Conservation (phyloP, 2,329 filamentous ascomycete genomes). For the Cercospora sesami region DNA sequence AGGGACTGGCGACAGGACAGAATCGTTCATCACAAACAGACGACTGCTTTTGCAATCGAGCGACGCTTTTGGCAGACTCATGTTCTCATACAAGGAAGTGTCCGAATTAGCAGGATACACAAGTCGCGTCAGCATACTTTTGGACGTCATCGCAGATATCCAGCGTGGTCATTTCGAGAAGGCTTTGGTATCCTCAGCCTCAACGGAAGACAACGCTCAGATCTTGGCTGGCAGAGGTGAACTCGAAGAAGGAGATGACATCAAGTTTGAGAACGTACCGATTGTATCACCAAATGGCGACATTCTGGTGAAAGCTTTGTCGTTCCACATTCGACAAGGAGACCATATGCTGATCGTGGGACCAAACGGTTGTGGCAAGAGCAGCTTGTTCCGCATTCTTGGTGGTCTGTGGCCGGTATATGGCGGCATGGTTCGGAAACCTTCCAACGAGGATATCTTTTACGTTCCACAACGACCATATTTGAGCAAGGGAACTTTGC, state of each 20-base stretch:
- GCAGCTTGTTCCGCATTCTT: constrained; percentile 90
- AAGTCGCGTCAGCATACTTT: constrained; percentile 80
- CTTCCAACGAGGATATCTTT: constrained; percentile 89
- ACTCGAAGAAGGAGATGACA: constrained; percentile 77
- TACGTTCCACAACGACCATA: constrained; percentile 98
- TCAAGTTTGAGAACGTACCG: constrained; percentile 83
- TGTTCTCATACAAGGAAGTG: constrained; percentile 98
- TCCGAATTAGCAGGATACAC: constrained; percentile 96
- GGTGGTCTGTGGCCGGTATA: constrained; percentile 98
- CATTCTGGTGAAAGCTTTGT: constrained; percentile 79
- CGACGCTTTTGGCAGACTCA: constrained; percentile 90
- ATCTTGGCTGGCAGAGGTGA: constrained; percentile 80
- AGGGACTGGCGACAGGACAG: constrained; percentile 29
- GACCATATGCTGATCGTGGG: constrained; percentile 94
- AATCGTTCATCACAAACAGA: constrained; percentile 87
- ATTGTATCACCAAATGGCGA: constrained; percentile 98
- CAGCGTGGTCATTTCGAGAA: constrained; percentile 90
- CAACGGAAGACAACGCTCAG: constrained; percentile 76
- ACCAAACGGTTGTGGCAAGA: constrained; percentile 96
- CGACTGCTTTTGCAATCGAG: constrained; percentile 89
- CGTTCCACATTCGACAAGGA: constrained; percentile 80
- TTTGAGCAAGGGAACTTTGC: constrained; percentile 83
- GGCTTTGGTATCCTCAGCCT: constrained; percentile 87
- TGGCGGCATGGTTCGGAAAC: constrained; percentile 88
- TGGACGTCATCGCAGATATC: constrained; percentile 94